Conservation (phyloP, 2,329 filamentous ascomycete species). For the Alternaria longipes region DNA sequence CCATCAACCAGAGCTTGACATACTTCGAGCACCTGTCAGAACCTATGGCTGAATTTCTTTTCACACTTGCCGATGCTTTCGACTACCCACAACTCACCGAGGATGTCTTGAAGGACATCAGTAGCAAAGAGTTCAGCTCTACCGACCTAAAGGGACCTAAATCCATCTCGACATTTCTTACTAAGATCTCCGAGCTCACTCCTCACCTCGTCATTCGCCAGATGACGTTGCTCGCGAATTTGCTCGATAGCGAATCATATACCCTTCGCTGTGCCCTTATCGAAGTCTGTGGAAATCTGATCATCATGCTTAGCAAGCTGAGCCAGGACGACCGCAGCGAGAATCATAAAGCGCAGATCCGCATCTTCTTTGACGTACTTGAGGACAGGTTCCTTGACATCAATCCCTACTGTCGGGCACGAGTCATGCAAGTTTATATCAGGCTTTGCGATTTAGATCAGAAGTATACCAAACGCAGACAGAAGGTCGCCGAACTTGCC, state of each 20-base stretch:
- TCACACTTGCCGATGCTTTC: conserved; percentile 96
- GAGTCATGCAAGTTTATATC: conserved; percentile 91
- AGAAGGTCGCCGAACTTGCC: conserved; percentile 86
- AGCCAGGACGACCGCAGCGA: conserved; percentile 81
- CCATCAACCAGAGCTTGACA: conserved; percentile 95
- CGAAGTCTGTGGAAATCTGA: conserved; percentile 96
- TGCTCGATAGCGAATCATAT: conserved; percentile 97
- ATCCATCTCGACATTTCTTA: conserved; percentile 92
- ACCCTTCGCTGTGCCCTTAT: conserved; percentile 92
- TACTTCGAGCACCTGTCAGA: conserved; percentile 99
- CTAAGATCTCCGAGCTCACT: conserved; percentile 90
- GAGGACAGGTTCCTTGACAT: conserved; percentile 96
- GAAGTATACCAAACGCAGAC: conserved; percentile 91
- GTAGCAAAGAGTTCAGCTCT: conserved; percentile 97
- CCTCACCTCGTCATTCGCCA: conserved; percentile 95
- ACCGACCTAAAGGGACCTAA: conserved; percentile 96
- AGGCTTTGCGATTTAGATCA: conserved; percentile 88
- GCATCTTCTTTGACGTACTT: conserved; percentile 95
- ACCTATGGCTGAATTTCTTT: conserved; percentile 97
- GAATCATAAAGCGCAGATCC: conserved; percentile 92
- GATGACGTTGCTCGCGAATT: conserved; percentile 93
- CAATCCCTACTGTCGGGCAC: conserved; percentile 93
- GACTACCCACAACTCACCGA: conserved; percentile 95
- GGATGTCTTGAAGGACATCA: conserved; percentile 91
- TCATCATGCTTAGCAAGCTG: conserved; percentile 87